phyloP scores from a whole-genome alignment of 73 alveolate genomes.

The Paramecium caudatum region DNA sequence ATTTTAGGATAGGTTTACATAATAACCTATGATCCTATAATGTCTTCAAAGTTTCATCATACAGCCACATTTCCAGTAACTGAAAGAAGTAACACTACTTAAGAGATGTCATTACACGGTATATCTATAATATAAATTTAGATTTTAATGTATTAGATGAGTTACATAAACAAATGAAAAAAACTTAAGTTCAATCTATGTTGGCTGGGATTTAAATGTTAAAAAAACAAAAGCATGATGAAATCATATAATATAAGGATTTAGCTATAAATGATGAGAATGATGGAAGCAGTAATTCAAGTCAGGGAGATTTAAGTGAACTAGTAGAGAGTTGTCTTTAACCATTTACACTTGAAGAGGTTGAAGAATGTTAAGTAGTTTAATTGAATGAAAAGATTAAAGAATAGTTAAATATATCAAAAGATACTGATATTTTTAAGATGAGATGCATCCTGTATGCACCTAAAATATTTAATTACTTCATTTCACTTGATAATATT shows the following conservation, averaged over 20 bases:
- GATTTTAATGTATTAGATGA: background rate
- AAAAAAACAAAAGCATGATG: background rate
- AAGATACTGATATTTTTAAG: background rate
- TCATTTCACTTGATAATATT: slow-evolving; percentile 13
- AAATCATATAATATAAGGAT: background rate
- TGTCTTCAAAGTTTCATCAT: background rate
- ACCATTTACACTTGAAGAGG: slow-evolving; percentile 16
- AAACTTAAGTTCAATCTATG: slow-evolving; percentile 18
- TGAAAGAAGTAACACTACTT: no score
- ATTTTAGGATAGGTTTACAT: slow-evolving; percentile 1
- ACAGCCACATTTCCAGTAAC: no score
- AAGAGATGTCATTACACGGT: no score
- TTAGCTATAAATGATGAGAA: background rate
- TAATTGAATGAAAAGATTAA: background rate
- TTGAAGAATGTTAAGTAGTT: slow-evolving; percentile 31
- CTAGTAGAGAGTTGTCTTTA: background rate
- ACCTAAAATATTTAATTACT: slow-evolving; percentile 36
- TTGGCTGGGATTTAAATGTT: slow-evolving; percentile 43
- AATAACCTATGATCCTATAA: background rate
- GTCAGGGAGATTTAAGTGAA: slow-evolving; percentile 39
- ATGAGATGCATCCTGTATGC: slow-evolving; percentile 53
- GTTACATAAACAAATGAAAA: slow-evolving; percentile 52
- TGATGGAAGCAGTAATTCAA: slow-evolving; percentile 6
- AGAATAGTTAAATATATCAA: background rate
- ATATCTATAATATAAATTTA: no score